Base-by-base conservation (phyloP, 495 filamentous ascomycete genomes). In the Podospora australis region DNA sequence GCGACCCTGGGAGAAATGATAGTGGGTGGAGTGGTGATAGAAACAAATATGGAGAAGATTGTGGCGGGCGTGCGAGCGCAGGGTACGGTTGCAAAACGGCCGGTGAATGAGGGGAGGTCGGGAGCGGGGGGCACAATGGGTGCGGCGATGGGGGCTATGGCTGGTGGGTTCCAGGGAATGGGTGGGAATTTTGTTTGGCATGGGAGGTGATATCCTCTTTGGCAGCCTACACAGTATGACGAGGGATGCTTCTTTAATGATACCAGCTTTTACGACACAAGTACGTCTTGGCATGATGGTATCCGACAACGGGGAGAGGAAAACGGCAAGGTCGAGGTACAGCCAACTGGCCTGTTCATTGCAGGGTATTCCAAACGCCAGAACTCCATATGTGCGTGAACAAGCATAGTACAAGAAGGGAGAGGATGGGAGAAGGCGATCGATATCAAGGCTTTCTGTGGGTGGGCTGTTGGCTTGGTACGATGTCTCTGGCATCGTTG, bases 1-100 rank as follows among this genome's bases (percentile, higher is more conserved):
- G 87, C 92, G 4, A 80, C 85, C 20, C 72, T 98, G 19, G 79
- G 80, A 55, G 92, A 98, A 78, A 94, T 98, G 87, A 83, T 98
- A 45, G 86, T 96, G 4, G 92, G 94, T 10, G 92, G 92, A 2
- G 89, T 96, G 32, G 94, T 97, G 23, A 82, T 97, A 21, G 92
- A 98, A 71, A 98, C 94, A 25, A 83, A 83, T 59, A 70, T 91
- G 48, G 88, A 91, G 22, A 84, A 78, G 69, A 89, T 97, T 40
- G 86, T 97, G 11, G 78, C 83, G 20, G 90, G 88, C 1, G 92
- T 97, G 2, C 81, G 77, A 48, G 79, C 73, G 21, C 86, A 91
- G 57, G 91, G 90, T 21, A 79, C 75, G 17, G 76, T 86, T 11
- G 82, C 81, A 9, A 96, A 90, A 72, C 78, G 83, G 39, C 77